Percentiles rank a stretch among this genome's conserved stretches.
Conservation (phyloP, 306 rosid genomes). For the Cucurbita ficifolia region DNA sequence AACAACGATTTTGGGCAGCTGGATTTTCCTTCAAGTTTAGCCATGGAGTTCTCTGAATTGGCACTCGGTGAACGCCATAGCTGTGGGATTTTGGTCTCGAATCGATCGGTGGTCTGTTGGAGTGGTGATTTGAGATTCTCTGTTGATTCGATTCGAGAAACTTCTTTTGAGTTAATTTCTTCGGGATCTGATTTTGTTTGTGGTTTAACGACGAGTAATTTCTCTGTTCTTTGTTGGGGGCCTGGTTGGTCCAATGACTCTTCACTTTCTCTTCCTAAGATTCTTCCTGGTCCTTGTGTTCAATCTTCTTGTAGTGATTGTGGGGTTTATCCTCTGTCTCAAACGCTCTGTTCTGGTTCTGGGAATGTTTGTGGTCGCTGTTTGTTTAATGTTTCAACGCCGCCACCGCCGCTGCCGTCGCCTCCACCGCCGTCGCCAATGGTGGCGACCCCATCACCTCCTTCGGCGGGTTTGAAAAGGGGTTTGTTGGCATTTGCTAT, state of each 20-base stretch:
- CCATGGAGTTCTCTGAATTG: conserved; percentile 25
- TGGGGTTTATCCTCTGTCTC: conserved; percentile 32
- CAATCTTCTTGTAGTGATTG: conserved; percentile 41
- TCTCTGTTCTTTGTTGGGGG: conserved; percentile 74
- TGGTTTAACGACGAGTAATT: conserved; percentile 36
- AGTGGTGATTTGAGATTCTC: conserved; percentile 34
- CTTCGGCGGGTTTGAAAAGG: conserved; percentile 35
- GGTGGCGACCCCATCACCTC: conserved; percentile 7
- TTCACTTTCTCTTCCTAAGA: conserved; percentile 22
- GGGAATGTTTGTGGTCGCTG: conserved; percentile 47
- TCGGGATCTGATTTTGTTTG: conserved; percentile 67
- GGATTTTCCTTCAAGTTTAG: conserved; percentile 24
- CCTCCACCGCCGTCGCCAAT: neutral
- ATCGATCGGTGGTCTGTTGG: conserved; percentile 65
- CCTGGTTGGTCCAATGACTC: conserved; percentile 41
- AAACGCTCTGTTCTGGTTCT: conserved; percentile 31
- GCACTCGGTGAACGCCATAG: conserved; percentile 58
- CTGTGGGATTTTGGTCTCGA: conserved; percentile 37
- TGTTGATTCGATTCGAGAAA: conserved; percentile 6
- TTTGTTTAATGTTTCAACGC: neutral
- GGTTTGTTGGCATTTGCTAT: conserved; percentile 66
- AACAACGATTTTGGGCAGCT: conserved; percentile 38
- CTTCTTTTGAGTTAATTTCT: conserved; percentile 44
- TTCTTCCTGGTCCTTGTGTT: conserved; percentile 90
- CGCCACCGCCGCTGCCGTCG: neutral